These are phyloP conservation scores for Cinnamomum chago DNA, from an alignment of 164 flowering plant species.

Conservation along the genomic window DNA sequence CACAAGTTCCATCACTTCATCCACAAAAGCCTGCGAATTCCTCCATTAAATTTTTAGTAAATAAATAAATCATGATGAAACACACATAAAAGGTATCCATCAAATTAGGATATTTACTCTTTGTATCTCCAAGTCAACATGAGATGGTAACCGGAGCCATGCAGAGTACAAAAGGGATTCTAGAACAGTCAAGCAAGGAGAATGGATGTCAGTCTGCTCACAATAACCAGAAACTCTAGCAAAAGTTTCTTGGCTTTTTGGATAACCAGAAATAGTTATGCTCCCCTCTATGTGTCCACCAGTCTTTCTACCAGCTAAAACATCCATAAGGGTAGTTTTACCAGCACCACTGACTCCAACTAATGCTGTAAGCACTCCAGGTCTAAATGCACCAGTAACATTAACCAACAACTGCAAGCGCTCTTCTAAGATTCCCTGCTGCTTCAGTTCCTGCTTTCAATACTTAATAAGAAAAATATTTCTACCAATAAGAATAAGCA, in stretches of 20 bases:
- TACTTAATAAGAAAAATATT: slow-evolving; percentile 9
- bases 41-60: neutral
- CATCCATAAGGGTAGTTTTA: slow-evolving; percentile 99
- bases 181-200: slow-evolving; percentile 87
- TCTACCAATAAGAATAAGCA: neutral
- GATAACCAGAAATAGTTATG: slow-evolving; percentile 78
- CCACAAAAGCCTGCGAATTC: slow-evolving; percentile 75
- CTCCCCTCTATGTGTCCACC: slow-evolving; percentile 87
- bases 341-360: slow-evolving; percentile 99
- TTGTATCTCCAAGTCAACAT: slow-evolving; percentile 71
- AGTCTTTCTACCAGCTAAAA: slow-evolving; percentile 96
- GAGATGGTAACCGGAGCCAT: slow-evolving; percentile 81
- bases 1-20: slow-evolving; percentile 98
- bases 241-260: slow-evolving; percentile 94
- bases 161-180: slow-evolving; percentile 95
- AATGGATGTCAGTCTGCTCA: slow-evolving; percentile 97
- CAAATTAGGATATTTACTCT: slow-evolving; percentile 38
- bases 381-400: slow-evolving; percentile 94
- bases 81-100: neutral
- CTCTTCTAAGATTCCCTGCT: slow-evolving; percentile 81
- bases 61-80: slow-evolving; percentile 19
- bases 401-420: slow-evolving; percentile 73
- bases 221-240: slow-evolving; percentile 98
- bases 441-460: slow-evolving; percentile 73
- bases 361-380: slow-evolving; percentile 94